phyloP scores from a whole-genome alignment of 768 basidiomycete species.

The Leccinum subtestaceum region DNA sequence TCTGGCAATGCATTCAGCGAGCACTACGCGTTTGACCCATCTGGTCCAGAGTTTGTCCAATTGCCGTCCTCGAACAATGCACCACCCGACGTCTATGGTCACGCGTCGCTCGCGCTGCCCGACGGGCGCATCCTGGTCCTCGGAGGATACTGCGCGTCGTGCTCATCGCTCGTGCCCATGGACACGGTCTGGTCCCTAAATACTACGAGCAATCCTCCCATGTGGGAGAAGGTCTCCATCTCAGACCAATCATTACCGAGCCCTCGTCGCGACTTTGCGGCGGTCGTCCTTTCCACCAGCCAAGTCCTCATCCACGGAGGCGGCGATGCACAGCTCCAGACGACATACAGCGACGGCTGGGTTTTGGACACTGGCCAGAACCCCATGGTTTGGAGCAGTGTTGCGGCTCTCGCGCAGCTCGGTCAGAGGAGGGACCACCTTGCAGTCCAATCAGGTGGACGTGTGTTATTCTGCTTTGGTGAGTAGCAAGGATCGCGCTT shows the following conservation, averaged over 20 bases:
- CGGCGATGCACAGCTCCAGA: slow-evolving; percentile 53
- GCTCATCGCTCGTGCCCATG: slow-evolving; percentile 49
- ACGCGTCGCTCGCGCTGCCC: slow-evolving; percentile 62
- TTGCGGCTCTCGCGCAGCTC: slow-evolving; percentile 51
- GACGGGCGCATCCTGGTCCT: slow-evolving; percentile 71
- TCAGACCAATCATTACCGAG: slow-evolving; percentile 45
- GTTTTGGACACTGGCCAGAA: slow-evolving; percentile 55
- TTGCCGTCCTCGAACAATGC: slow-evolving; percentile 50
- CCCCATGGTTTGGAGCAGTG: slow-evolving; percentile 58
- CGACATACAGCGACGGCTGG: slow-evolving; percentile 66
- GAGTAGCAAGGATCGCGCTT: slow-evolving; percentile 25
- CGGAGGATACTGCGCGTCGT: slow-evolving; percentile 63
- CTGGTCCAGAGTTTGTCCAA: slow-evolving; percentile 46
- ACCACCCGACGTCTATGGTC: slow-evolving; percentile 72
- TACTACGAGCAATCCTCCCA: slow-evolving; percentile 42
- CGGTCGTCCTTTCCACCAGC: slow-evolving; percentile 46
- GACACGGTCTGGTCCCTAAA: slow-evolving; percentile 62
- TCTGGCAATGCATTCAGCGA: slow-evolving; percentile 62
- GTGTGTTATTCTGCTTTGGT: slow-evolving; percentile 81
- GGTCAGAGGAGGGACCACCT: slow-evolving; percentile 73
- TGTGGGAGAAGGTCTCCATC: slow-evolving; percentile 50
- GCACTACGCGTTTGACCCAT: slow-evolving; percentile 61
- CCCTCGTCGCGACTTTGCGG: slow-evolving; percentile 64
- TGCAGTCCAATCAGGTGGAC: slow-evolving; percentile 55
- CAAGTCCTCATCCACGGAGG: slow-evolving; percentile 80